Evolutionary conservation across 148 eudicot genomes (phyloP).

Genomic region (Silene uniflora): DNA sequence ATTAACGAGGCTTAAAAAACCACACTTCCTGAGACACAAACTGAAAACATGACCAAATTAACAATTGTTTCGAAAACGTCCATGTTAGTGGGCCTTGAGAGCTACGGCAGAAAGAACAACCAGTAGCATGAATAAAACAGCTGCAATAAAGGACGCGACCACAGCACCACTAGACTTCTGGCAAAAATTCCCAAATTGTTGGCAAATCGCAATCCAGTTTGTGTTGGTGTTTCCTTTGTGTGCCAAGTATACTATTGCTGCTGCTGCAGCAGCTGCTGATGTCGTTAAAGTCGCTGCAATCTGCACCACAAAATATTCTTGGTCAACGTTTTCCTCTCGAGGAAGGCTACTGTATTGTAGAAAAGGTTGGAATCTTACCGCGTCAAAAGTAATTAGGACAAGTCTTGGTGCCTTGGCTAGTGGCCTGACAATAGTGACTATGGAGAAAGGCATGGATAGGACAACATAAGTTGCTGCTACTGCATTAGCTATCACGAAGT

Average conservation of each 20-base stretch:
- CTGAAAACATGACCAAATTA: not conserved
- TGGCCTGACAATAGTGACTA: conserved; percentile 74
- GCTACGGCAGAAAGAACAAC: conserved; percentile 50
- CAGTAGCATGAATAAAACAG: conserved; percentile 39
- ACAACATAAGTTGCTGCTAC: conserved; percentile 52
- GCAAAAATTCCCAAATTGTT: conserved; percentile 64
- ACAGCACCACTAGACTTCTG: conserved; percentile 58
- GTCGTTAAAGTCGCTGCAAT: conserved; percentile 46
- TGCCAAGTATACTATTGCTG: conserved; percentile 75
- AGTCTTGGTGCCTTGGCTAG: conserved; percentile 59
- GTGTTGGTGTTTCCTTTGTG: conserved; percentile 62
- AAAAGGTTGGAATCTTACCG: conserved; percentile 34
- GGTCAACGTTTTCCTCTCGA: too few species aligned
- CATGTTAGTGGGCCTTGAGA: conserved; percentile 28
- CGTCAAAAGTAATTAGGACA: conserved; percentile 57
- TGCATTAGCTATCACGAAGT: conserved; percentile 72
- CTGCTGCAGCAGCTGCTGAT: conserved; percentile 49
- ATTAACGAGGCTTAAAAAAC: conserved; percentile 2
- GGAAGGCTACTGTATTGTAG: too few species aligned
- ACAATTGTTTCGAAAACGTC: not conserved
- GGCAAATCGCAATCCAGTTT: conserved; percentile 84
- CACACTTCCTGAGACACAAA: too few species aligned
- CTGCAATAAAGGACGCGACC: conserved; percentile 57
- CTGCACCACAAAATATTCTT: conserved; percentile 23
- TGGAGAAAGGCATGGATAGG: conserved; percentile 75